phyloP scores from a whole-genome alignment of 768 basidiomycete species.

The Boletus pseudopeckii region DNA sequence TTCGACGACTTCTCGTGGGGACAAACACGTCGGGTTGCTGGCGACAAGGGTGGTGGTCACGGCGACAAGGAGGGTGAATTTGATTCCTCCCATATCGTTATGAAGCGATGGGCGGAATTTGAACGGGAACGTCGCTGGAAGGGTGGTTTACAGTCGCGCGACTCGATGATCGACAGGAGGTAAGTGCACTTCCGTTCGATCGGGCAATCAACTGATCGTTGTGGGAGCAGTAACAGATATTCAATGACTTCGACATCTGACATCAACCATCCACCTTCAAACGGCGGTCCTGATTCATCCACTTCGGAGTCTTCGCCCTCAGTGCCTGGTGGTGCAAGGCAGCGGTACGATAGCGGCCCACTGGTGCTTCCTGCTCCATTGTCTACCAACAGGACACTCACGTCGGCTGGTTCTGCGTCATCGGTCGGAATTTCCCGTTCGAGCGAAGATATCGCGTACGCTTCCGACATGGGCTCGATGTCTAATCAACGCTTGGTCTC shows the following conservation, averaged over 20 bases:
- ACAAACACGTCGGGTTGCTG: constrained; percentile 81
- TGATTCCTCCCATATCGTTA: constrained; percentile 93
- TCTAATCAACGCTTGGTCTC: constrained; percentile 45
- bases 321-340: constrained; percentile 40
- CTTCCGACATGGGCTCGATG: constrained; percentile 34
- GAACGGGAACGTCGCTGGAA: constrained; percentile 95
- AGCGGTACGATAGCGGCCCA: constrained; percentile 65
- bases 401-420: constrained; percentile 39
- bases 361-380: constrained; percentile 76
- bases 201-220: constrained; percentile 16
- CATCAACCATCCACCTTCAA: constrained; percentile 53
- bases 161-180: constrained; percentile 70
- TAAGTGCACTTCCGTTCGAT: constrained; percentile 32
- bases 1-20: constrained; percentile 99
- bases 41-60: constrained; percentile 68
- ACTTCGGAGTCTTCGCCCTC: constrained; percentile 55
- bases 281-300: constrained; percentile 51
- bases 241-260: constrained; percentile 80
- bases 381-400: constrained; percentile 51
- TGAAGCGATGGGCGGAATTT: constrained; percentile 99
- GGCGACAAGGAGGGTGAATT: constrained; percentile 98
- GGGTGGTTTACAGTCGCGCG: constrained; percentile 78
- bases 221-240: constrained; percentile 52
- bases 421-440: constrained; percentile 45
- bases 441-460: constrained; percentile 39